Evolutionary conservation across 345 rosid species (phyloP).

Genomic region (Tarenaya hassleriana): DNA sequence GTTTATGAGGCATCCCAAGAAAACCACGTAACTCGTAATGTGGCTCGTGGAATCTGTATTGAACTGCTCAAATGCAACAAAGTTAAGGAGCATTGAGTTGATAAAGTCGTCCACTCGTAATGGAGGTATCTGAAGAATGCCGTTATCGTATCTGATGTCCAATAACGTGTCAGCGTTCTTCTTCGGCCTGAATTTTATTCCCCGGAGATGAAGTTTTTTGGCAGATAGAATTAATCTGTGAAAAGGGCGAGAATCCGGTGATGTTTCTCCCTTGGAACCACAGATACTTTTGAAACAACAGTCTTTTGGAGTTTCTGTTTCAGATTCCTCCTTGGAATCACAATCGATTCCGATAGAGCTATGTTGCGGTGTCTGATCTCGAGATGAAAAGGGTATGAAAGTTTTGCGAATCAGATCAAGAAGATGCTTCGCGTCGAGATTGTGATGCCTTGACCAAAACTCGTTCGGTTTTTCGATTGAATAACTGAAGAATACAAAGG

Average conservation of each 20-base stretch:
- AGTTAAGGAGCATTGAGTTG: slow-evolving; percentile 40
- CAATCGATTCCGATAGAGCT: no score
- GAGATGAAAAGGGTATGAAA: background rate
- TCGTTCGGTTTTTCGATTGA: background rate
- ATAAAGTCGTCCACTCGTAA: slow-evolving; percentile 38
- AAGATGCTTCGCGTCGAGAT: slow-evolving; percentile 13
- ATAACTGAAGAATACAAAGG: slow-evolving; percentile 2
- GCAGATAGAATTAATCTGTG: slow-evolving; percentile 36
- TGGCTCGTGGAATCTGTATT: slow-evolving; percentile 36
- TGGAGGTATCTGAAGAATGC: slow-evolving; percentile 42
- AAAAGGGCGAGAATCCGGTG: slow-evolving; percentile 7
- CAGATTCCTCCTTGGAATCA: no score
- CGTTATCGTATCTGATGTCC: slow-evolving; percentile 38
- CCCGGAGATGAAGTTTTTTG: slow-evolving; percentile 40
- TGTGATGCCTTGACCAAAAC: background rate
- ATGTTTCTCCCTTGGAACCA: no score
- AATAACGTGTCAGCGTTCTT: slow-evolving; percentile 34
- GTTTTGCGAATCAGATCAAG: slow-evolving; percentile 21
- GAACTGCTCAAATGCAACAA: slow-evolving; percentile 50
- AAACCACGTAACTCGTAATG: slow-evolving; percentile 42
- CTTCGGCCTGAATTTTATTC: slow-evolving; percentile 32
- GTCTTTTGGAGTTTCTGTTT: no score
- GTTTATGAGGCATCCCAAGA: slow-evolving; percentile 51
- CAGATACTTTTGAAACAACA: no score
- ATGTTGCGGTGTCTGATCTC: no score